These are phyloP conservation scores for Saprolegnia parasitica DNA, from an alignment of 352 stramenopile species.

Conservation along the genomic window DNA sequence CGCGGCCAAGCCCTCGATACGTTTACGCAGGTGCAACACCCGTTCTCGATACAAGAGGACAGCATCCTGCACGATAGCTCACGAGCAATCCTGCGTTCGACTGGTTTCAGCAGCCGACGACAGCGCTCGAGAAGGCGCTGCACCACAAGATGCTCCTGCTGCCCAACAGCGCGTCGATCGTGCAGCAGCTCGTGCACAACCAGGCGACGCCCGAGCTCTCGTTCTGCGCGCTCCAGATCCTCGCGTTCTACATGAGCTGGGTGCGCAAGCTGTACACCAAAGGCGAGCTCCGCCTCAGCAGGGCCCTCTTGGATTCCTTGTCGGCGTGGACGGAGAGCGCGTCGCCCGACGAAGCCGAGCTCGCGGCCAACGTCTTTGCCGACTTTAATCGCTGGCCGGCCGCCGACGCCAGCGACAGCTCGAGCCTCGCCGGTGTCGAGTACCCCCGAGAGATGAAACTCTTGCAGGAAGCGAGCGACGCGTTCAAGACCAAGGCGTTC, in stretches of 20 bases:
- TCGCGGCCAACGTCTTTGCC: slow-evolving; percentile 36
- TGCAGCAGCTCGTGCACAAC: slow-evolving; percentile 34
- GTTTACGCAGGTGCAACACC: slow-evolving; percentile 34
- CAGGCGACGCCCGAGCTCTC: slow-evolving; percentile 33
- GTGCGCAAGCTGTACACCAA: slow-evolving; percentile 42
- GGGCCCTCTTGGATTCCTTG: slow-evolving; percentile 35
- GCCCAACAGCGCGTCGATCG: slow-evolving; percentile 27
- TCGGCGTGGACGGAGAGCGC: slow-evolving; percentile 32
- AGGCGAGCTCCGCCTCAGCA: slow-evolving; percentile 38
- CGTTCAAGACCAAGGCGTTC: not conserved
- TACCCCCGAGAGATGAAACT: not conserved
- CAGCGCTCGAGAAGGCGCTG: slow-evolving; percentile 33
- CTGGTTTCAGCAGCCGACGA: slow-evolving; percentile 38
- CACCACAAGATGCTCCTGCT: slow-evolving; percentile 40
- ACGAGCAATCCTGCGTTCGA: slow-evolving; percentile 40
- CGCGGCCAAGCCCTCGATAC: slow-evolving; percentile 41
- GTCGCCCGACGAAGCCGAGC: slow-evolving; percentile 31
- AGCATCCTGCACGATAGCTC: slow-evolving; percentile 23
- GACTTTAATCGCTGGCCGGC: slow-evolving; percentile 45
- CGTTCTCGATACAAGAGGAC: not conserved
- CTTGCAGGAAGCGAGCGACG: slow-evolving; percentile 16
- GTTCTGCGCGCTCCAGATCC: slow-evolving; percentile 38
- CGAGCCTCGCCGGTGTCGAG: not conserved
- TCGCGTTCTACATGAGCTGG: slow-evolving; percentile 48
- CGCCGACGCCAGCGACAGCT: slow-evolving; percentile 30